phyloP scores from a whole-genome alignment of 2,329 filamentous ascomycete genomes.

The Thielaviopsis musarum region DNA sequence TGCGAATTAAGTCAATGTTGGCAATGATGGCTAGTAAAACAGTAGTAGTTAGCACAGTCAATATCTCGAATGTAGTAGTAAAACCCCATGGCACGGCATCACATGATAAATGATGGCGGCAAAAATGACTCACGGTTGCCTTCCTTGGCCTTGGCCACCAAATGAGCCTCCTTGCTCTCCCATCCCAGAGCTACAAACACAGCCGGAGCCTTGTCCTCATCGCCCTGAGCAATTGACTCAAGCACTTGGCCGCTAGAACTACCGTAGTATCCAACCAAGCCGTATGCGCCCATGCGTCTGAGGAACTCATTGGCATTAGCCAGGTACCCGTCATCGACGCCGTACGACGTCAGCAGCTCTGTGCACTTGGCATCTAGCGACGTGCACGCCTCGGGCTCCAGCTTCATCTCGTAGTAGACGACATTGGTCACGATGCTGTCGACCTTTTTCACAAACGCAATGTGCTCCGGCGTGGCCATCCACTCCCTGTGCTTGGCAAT shows the following conservation, averaged over 20 bases:
- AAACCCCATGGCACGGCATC: background rate
- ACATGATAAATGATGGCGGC: background rate
- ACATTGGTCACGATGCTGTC: slow-evolving; percentile 14
- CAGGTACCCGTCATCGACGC: slow-evolving; percentile 16
- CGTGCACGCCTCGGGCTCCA: slow-evolving; percentile 11
- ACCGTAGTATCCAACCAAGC: slow-evolving; percentile 19
- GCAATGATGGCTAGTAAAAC: slow-evolving; percentile 18
- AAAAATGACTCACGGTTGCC: slow-evolving; percentile 14
- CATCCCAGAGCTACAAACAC: slow-evolving; percentile 23
- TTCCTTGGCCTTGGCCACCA: slow-evolving; percentile 16
- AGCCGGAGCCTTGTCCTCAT: slow-evolving; percentile 18
- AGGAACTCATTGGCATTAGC: slow-evolving; percentile 16
- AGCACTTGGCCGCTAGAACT: slow-evolving; percentile 20
- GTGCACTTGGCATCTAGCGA: slow-evolving; percentile 22
- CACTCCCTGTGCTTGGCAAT: slow-evolving; percentile 22
- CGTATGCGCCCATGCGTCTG: slow-evolving; percentile 16
- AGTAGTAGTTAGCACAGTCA: background rate
- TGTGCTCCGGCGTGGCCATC: slow-evolving; percentile 22
- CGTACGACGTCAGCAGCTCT: slow-evolving; percentile 23
- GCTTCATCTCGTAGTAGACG: slow-evolving; percentile 2
- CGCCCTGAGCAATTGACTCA: slow-evolving; percentile 17
- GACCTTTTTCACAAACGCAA: slow-evolving; percentile 20
- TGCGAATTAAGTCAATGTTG: slow-evolving; percentile 20
- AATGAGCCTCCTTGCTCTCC: slow-evolving; percentile 24
- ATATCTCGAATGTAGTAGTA: background rate